Percentiles rank a stretch among this genome's conserved stretches.
phyloP scores from a whole-genome alignment of 2,329 filamentous ascomycete species.

The Neonectria coccinea region DNA sequence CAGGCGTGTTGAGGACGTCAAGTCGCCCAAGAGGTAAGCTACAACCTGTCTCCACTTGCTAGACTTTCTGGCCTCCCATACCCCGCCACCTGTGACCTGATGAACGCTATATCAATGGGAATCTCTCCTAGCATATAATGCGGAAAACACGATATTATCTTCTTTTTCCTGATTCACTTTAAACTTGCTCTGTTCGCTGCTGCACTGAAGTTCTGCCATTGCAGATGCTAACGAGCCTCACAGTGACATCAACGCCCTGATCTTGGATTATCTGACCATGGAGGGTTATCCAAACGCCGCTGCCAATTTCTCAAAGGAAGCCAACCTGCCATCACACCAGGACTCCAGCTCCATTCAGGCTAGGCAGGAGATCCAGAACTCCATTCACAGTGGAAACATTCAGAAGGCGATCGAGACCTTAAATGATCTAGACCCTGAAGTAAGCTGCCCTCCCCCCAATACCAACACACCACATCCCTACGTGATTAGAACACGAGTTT shows the following conservation, averaged over 20 bases:
- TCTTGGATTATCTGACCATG: constrained; percentile 96
- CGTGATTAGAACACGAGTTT: constrained; percentile 92
- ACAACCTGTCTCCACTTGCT: background rate
- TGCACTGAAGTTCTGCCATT: constrained; percentile 4
- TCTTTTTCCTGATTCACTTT: constrained; percentile 72
- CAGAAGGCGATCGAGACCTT: constrained; percentile 86
- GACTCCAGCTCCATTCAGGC: constrained; percentile 79
- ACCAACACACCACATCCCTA: constrained; percentile 39
- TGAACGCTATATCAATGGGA: constrained; percentile 98
- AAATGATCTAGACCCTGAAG: constrained; percentile 91
- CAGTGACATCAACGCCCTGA: constrained; percentile 94
- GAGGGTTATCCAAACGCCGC: constrained; percentile 95
- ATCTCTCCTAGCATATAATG: constrained; percentile 99
- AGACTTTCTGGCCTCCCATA: background rate
- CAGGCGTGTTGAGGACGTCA: constrained; percentile 83
- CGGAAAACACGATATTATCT: constrained; percentile 82
- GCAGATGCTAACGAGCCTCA: constrained; percentile 44
- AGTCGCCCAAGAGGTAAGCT: constrained; percentile 89
- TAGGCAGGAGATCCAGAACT: constrained; percentile 84
- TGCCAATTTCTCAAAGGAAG: constrained; percentile 92
- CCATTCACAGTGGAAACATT: constrained; percentile 88
- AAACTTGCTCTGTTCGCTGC: constrained; percentile 9
- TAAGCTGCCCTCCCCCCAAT: constrained; percentile 62
- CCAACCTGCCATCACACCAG: constrained; percentile 82
- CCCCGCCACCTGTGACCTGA: constrained; percentile 61